Percentiles rank a stretch among this genome's conserved stretches.
phyloP scores from a whole-genome alignment of 441 rosid species.

The Euphorbia schlechtendalii region DNA sequence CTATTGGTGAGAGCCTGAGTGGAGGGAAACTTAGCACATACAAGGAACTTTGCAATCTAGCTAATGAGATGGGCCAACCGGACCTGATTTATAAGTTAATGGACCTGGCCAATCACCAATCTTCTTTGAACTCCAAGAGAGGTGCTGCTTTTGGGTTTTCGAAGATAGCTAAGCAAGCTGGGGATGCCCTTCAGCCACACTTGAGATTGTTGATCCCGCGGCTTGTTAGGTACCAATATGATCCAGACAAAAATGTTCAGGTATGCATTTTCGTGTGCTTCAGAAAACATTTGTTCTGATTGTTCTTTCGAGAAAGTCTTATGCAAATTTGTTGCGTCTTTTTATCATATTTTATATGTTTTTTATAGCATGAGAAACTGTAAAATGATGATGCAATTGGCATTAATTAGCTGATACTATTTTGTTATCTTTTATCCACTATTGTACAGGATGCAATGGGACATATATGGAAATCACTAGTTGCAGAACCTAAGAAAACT shows the following conservation, averaged over 20 bases:
- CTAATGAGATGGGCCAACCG: conserved; percentile 99
- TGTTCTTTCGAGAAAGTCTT: neutral
- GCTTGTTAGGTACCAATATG: conserved; percentile 92
- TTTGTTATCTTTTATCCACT: conserved; percentile 10
- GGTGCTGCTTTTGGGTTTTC: conserved; percentile 99
- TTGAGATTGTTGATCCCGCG: conserved; percentile 74
- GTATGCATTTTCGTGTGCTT: conserved; percentile 30
- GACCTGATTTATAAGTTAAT: conserved; percentile 93
- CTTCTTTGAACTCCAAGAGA: conserved; percentile 82
- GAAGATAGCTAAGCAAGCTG: conserved; percentile 98
- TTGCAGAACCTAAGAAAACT: conserved; percentile 75
- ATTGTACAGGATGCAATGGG: conserved; percentile 85
- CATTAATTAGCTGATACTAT: neutral
- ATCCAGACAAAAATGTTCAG: conserved; percentile 99
- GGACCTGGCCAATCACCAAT: conserved; percentile 98
- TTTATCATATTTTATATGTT: neutral
- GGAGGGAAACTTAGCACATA: conserved; percentile 97
- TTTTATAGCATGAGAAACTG: neutral
- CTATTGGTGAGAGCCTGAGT: conserved; percentile 75
- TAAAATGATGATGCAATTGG: neutral
- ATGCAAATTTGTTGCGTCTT: neutral
- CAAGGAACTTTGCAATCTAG: conserved; percentile 91
- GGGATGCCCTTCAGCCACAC: conserved; percentile 97
- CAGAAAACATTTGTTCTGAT: neutral
- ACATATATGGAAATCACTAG: conserved; percentile 94